Conservation (phyloP, 768 basidiomycete species). For the Auriscalpium vulgare region DNA sequence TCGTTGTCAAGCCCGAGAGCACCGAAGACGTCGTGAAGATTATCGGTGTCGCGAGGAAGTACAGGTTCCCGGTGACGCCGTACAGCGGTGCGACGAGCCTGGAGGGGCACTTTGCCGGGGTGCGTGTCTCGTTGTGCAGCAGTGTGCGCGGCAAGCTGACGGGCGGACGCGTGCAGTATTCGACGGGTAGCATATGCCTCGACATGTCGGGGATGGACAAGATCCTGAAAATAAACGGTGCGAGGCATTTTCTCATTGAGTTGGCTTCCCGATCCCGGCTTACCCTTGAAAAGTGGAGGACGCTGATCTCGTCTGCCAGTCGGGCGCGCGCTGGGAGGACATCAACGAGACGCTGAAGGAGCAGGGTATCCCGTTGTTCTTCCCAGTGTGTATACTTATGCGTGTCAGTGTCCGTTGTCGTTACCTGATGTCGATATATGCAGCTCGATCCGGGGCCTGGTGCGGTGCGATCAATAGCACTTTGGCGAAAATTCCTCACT, state of each 20-base stretch:
- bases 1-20: conserved; percentile 49
- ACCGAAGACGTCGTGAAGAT: conserved; percentile 81
- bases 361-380: conserved; percentile 72
- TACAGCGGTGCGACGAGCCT: conserved; percentile 83
- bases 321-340: conserved; percentile 74
- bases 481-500: no score
- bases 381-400: no score
- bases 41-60: conserved; percentile 68
- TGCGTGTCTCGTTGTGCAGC: conserved; percentile 22
- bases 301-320: conserved; percentile 67
- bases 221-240: conserved; percentile 49
- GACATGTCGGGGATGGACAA: conserved; percentile 62
- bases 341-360: conserved; percentile 64
- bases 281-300: conserved; percentile 52
- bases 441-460: no score
- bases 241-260: not conserved
- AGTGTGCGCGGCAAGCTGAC: no score
- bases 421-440: no score
- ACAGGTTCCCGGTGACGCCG: conserved; percentile 68
- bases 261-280: not conserved
- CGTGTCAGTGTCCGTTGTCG: no score
- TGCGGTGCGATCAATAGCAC: no score
- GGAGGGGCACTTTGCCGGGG: conserved; percentile 81
- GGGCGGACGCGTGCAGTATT: conserved; percentile 27
- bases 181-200: conserved; percentile 55